phyloP scores from a whole-genome alignment of 805 yeast genomes.

The Metschnikowia chrysomelidarum region DNA sequence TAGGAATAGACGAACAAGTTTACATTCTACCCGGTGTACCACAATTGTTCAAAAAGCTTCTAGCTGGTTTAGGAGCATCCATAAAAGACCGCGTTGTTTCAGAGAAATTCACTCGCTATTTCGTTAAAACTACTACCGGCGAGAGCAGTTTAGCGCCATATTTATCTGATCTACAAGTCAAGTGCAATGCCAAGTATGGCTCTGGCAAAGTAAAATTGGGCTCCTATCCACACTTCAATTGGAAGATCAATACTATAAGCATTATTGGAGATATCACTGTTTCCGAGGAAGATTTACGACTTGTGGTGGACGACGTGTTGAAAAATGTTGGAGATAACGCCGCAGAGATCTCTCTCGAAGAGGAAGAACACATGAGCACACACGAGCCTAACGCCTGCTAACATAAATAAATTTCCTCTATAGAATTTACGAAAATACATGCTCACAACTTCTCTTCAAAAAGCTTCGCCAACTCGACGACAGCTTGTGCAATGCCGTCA shows the following conservation, averaged over 20 bases:
- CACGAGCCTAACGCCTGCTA: slow-evolving; percentile 13
- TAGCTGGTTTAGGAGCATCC: slow-evolving; percentile 43
- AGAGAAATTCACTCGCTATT: slow-evolving; percentile 42
- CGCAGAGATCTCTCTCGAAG: slow-evolving; percentile 51
- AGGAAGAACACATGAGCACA: slow-evolving; percentile 52
- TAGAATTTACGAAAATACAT: slow-evolving; percentile 3
- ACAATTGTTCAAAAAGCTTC: slow-evolving; percentile 56
- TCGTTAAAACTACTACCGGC: slow-evolving; percentile 56
- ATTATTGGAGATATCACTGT: slow-evolving; percentile 57
- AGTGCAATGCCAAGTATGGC: slow-evolving; percentile 30
- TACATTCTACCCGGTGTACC: slow-evolving; percentile 86
- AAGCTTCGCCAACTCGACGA: slow-evolving; percentile 62
- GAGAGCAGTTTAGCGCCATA: slow-evolving; percentile 73
- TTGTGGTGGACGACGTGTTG: slow-evolving; percentile 47
- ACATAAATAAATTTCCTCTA: slow-evolving; percentile 1
- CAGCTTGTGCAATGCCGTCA: slow-evolving; percentile 66
- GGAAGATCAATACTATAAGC: slow-evolving; percentile 67
- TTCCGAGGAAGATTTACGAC: slow-evolving; percentile 29
- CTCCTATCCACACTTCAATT: slow-evolving; percentile 76
- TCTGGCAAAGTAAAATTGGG: slow-evolving; percentile 61
- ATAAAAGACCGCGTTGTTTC: slow-evolving; percentile 27
- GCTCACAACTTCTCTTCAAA: slow-evolving; percentile 55
- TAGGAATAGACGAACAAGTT: slow-evolving; percentile 60
- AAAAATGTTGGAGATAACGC: slow-evolving; percentile 50
- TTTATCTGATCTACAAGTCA: slow-evolving; percentile 50